Conservation (phyloP, 179 eudicot genomes). For the Vitellaria paradoxa region DNA sequence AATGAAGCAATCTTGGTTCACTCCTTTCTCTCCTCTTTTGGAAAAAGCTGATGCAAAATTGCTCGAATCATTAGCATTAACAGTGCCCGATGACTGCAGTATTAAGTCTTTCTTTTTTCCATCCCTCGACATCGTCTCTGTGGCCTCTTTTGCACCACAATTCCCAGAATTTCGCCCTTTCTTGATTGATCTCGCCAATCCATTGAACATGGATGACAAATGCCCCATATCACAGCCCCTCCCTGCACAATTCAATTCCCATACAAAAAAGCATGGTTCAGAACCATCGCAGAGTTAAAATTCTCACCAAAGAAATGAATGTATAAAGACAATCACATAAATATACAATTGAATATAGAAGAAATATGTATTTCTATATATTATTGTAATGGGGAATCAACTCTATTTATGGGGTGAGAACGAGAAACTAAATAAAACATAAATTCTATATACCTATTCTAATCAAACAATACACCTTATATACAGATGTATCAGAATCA, state of each 20-base stretch:
- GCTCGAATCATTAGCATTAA: constrained; percentile 51
- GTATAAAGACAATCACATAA: not conserved
- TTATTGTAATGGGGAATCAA: too few species aligned
- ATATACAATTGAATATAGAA: constrained; percentile 10
- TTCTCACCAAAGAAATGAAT: not conserved
- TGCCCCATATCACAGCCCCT: constrained; percentile 56
- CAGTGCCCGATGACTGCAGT: constrained; percentile 66
- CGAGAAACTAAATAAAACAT: too few species aligned
- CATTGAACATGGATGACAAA: constrained; percentile 81
- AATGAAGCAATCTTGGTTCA: constrained; percentile 90
- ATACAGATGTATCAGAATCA: too few species aligned
- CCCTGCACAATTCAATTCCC: constrained; percentile 22
- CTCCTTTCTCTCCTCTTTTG: constrained; percentile 79
- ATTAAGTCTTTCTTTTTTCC: constrained; percentile 79
- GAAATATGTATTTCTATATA: too few species aligned
- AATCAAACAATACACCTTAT: too few species aligned
- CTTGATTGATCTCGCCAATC: constrained; percentile 60
- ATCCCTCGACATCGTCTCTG: constrained; percentile 58
- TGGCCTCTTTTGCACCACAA: constrained; percentile 62
- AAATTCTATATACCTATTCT: too few species aligned
- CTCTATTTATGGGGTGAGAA: too few species aligned
- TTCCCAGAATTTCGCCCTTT: constrained; percentile 43
- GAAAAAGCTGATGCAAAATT: constrained; percentile 72
- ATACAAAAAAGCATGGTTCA: constrained; percentile 4
- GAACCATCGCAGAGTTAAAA: not conserved